phyloP scores from a whole-genome alignment of 805 yeast genomes.

The Wickerhamiella australiensis region DNA sequence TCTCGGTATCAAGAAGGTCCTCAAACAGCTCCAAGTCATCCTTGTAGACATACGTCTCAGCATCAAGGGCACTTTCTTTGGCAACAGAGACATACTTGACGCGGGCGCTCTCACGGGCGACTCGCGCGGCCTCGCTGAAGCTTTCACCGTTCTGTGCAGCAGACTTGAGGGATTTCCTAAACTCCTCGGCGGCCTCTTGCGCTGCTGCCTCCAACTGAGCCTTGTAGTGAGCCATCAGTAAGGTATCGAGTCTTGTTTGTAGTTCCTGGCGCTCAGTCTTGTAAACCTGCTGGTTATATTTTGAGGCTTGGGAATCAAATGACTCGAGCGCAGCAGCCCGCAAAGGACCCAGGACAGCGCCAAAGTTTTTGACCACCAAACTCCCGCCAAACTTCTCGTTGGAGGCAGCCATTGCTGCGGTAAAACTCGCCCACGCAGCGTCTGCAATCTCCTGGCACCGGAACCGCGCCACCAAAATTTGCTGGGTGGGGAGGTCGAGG shows the following conservation, averaged over 20 bases:
- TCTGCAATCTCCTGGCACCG: constrained; percentile 81
- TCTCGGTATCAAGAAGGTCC: constrained; percentile 29
- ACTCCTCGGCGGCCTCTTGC: constrained; percentile 27
- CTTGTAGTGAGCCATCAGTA: constrained; percentile 33
- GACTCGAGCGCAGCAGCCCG: constrained; percentile 36
- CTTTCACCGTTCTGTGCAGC: background rate
- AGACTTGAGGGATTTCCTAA: constrained; percentile 9
- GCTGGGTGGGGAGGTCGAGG: constrained; percentile 92
- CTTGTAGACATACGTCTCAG: constrained; percentile 18
- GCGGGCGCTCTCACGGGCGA: constrained; percentile 3
- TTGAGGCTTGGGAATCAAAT: constrained; percentile 64
- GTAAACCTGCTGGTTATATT: constrained; percentile 60
- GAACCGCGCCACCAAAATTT: constrained; percentile 83
- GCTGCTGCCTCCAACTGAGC: constrained; percentile 33
- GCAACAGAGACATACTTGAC: constrained; percentile 28
- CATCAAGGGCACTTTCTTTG: constrained; percentile 29
- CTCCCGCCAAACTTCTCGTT: constrained; percentile 21
- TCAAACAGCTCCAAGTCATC: constrained; percentile 23
- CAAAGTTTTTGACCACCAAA: constrained; percentile 16
- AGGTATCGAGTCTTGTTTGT: constrained; percentile 35
- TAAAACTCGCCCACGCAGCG: constrained; percentile 38
- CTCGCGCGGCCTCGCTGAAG: background rate
- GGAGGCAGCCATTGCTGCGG: constrained; percentile 28
- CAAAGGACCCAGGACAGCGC: constrained; percentile 34
- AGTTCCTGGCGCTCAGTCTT: constrained; percentile 46